Evolutionary conservation across 2,329 filamentous ascomycete genomes (phyloP).

Genomic region (Penicillium digitatum): DNA sequence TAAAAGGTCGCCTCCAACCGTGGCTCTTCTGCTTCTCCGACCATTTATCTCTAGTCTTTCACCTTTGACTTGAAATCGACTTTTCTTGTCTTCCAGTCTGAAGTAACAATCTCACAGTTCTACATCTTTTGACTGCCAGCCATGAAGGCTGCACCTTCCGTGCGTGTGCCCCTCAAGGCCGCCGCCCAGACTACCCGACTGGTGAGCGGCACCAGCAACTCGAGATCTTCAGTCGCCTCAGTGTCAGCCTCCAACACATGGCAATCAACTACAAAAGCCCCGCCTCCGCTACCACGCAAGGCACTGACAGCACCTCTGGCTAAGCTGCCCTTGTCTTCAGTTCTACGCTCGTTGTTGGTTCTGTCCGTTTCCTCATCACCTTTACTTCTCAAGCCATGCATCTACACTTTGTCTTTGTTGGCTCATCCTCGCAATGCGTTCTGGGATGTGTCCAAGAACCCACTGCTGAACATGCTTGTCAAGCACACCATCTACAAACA

Average conservation of each 20-base stretch:
- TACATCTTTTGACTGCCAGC: background rate
- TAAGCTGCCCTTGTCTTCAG: constrained; percentile 36
- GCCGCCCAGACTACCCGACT: constrained; percentile 18
- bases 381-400: constrained; percentile 66
- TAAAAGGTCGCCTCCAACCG: constrained; percentile 7
- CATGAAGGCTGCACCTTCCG: constrained; percentile 32
- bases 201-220: constrained; percentile 34
- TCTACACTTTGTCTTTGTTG: constrained; percentile 62
- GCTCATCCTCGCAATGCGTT: constrained; percentile 44
- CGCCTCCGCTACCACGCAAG: constrained; percentile 23
- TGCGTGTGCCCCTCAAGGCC: constrained; percentile 22
- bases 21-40: constrained; percentile 1
- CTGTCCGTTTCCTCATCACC: constrained; percentile 38
- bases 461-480: constrained; percentile 43
- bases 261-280: constrained; percentile 21
- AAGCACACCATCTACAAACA: constrained; percentile 53
- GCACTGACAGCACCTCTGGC: constrained; percentile 30
- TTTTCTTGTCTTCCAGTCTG: background rate
- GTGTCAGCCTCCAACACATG: constrained; percentile 25
- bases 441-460: constrained; percentile 49
- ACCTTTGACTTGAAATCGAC: background rate
- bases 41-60: background rate
- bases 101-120: background rate
- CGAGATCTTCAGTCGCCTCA: constrained; percentile 32
- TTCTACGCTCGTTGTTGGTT: constrained; percentile 37